A percentile compares a stretch with the other conserved stretches of the same genome.
These are phyloP conservation scores for Thelonectria rubi DNA, from an alignment of 2,329 filamentous ascomycete genomes.

Conservation along the genomic window DNA sequence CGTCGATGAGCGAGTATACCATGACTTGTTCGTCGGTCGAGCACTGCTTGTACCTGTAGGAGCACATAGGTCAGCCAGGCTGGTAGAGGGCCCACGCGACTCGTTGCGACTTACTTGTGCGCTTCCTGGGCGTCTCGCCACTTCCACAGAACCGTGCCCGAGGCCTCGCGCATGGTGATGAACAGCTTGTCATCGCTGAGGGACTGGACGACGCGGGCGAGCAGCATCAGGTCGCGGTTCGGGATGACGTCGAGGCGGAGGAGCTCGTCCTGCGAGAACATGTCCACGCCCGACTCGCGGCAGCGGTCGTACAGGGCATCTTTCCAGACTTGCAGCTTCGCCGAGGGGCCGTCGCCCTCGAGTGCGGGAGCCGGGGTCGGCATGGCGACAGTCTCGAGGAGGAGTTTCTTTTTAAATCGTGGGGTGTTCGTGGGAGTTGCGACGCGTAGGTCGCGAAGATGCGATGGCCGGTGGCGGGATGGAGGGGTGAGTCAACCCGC, in stretches of 20 bases:
- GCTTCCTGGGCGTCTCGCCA: constrained; percentile 68
- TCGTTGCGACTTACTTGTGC: constrained; percentile 59
- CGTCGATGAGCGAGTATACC: constrained; percentile 90
- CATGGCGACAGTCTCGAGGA: constrained; percentile 32
- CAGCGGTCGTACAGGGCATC: constrained; percentile 66
- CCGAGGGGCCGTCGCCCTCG: constrained; percentile 46
- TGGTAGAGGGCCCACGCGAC: not conserved
- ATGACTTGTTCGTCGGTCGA: constrained; percentile 79
- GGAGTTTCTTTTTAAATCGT: not conserved
- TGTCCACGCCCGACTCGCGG: constrained; percentile 57
- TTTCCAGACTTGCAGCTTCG: constrained; percentile 63
- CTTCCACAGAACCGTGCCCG: constrained; percentile 60
- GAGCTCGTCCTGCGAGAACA: constrained; percentile 68
- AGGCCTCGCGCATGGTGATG: constrained; percentile 53
- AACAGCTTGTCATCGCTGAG: constrained; percentile 70
- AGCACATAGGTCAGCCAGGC: constrained; percentile 26
- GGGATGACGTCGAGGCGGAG: constrained; percentile 66
- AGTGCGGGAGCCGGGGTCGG: constrained; percentile 40
- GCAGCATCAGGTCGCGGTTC: constrained; percentile 62
- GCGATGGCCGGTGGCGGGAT: constrained; percentile 8
- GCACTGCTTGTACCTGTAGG: constrained; percentile 64
- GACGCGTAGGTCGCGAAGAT: constrained; percentile 9
- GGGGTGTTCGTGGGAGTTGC: not conserved
- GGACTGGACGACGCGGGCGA: constrained; percentile 64
- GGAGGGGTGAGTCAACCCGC: constrained; percentile 32